phyloP scores from a whole-genome alignment of 164 flowering plant genomes.

The Magnolia changhungtana region DNA sequence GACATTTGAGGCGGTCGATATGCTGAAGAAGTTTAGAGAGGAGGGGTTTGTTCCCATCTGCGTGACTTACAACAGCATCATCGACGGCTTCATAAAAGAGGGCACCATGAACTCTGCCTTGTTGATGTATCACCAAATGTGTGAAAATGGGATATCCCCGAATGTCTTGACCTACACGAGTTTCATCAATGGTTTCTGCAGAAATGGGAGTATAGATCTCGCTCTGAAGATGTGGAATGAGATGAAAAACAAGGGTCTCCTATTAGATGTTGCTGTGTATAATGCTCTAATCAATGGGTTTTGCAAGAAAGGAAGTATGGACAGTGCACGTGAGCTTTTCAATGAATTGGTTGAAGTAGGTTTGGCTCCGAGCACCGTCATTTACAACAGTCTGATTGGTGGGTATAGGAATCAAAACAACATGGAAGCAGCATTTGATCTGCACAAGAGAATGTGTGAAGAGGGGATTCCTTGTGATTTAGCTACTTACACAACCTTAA shows the following conservation, averaged over 20 bases:
- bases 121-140: constrained; percentile 22
- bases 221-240: constrained; percentile 16
- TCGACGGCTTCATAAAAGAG: constrained; percentile 63
- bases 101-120: constrained; percentile 34
- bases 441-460: constrained; percentile 51
- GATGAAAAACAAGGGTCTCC: constrained; percentile 49
- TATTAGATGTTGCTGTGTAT: constrained; percentile 51
- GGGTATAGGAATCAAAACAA: constrained; percentile 51
- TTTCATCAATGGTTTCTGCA: no score
- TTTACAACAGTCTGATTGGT: constrained; percentile 63
- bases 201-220: no score
- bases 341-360: constrained; percentile 57
- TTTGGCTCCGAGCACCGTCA: constrained; percentile 40
- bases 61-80: constrained; percentile 62
- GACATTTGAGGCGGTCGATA: not conserved
- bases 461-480: constrained; percentile 56
- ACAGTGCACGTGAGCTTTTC: constrained; percentile 45
- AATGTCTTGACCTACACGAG: no score
- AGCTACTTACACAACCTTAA: constrained; percentile 63
- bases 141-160: no score
- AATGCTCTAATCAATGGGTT: constrained; percentile 61
- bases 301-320: constrained; percentile 62
- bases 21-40: constrained; percentile 37
- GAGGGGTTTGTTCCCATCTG: constrained; percentile 47
- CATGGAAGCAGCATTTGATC: not conserved